Percentiles rank a stretch among this genome's conserved stretches.
Evolutionary conservation across 805 yeast species (phyloP).

Genomic region (Blastobotrys mokoenaii): DNA sequence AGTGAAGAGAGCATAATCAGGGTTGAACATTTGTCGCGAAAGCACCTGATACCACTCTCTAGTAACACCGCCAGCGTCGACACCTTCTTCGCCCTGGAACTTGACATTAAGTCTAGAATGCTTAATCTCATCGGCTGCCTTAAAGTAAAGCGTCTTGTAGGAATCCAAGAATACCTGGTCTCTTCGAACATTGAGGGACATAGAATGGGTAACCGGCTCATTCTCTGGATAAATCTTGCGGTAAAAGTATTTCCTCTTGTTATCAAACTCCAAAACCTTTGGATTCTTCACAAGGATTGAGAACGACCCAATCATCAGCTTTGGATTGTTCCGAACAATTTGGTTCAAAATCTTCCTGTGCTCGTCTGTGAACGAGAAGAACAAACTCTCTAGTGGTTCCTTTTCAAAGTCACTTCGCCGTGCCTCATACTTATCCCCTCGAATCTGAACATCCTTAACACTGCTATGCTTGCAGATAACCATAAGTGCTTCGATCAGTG

Average conservation of each 20-base stretch:
- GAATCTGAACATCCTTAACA: constrained; percentile 46
- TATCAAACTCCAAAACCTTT: constrained; percentile 86
- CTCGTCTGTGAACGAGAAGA: constrained; percentile 80
- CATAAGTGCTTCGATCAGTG: constrained; percentile 86
- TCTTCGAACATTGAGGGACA: constrained; percentile 66
- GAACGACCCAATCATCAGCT: constrained; percentile 93
- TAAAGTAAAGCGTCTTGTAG: constrained; percentile 72
- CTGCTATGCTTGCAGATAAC: constrained; percentile 88
- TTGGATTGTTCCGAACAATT: constrained; percentile 86
- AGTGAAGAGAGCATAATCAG: constrained; percentile 84
- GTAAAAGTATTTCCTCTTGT: constrained; percentile 78
- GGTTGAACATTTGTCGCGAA: constrained; percentile 90
- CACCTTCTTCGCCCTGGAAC: constrained; percentile 92
- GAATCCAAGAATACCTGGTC: constrained; percentile 91
- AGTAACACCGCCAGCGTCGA: constrained; percentile 97
- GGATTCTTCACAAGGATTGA: constrained; percentile 83
- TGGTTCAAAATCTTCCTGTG: constrained; percentile 82
- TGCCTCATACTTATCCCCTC: constrained; percentile 54
- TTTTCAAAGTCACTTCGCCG: constrained; percentile 53
- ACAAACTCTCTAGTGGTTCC: constrained; percentile 69
- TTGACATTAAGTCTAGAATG: constrained; percentile 65
- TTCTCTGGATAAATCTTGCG: constrained; percentile 50
- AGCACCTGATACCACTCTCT: constrained; percentile 96
- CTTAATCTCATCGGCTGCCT: constrained; percentile 63
- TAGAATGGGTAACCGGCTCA: constrained; percentile 19